Evolutionary conservation across 2,329 filamentous ascomycete species (phyloP).

Genomic region (Talaromyces islandicus): DNA sequence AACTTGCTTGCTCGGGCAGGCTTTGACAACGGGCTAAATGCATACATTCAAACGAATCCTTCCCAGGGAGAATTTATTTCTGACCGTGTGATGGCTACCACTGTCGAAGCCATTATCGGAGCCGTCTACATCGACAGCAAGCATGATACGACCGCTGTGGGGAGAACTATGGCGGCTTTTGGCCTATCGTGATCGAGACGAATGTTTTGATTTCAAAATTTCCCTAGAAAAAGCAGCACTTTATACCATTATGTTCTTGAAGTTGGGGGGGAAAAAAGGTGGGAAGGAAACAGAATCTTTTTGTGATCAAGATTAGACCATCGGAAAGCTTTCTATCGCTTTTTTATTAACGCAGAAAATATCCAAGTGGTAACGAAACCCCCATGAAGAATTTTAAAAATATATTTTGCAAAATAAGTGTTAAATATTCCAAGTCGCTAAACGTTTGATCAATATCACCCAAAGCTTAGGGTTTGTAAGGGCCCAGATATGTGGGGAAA

Average conservation of each 20-base stretch:
- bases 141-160: slow-evolving; percentile 9
- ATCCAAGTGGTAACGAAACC: background rate
- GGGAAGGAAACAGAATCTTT: background rate
- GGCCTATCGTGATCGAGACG: background rate
- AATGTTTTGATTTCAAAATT: background rate
- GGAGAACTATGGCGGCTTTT: background rate
- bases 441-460: too few species aligned
- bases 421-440: too few species aligned
- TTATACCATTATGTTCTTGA: too few species aligned
- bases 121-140: slow-evolving; percentile 25
- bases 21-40: slow-evolving; percentile 3
- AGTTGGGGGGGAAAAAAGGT: background rate
- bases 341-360: background rate
- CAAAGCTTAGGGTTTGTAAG: too few species aligned
- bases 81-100: slow-evolving; percentile 19
- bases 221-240: background rate
- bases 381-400: background rate
- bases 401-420: background rate
- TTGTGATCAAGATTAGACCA: background rate
- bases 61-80: slow-evolving; percentile 15
- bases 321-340: background rate
- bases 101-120: slow-evolving; percentile 30
- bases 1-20: slow-evolving; percentile 11
- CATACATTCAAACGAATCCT: slow-evolving; percentile 12
- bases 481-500: background rate